Conservation (phyloP, 139 green algal genomes). For the Tetraselmis chui region DNA sequence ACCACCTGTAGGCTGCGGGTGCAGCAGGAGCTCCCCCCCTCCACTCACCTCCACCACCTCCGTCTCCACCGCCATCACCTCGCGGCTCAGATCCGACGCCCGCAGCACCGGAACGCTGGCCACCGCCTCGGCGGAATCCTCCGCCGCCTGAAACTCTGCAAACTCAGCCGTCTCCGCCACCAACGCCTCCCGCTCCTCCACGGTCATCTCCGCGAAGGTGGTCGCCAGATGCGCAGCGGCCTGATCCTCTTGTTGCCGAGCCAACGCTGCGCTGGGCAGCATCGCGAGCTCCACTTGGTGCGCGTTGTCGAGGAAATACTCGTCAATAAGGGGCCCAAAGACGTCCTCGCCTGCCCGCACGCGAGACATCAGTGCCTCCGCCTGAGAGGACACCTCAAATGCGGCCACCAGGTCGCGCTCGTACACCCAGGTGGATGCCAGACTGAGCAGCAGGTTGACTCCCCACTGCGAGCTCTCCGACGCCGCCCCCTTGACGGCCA, state of each 20-base stretch:
- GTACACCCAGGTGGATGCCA: background rate
- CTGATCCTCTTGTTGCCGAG: background rate
- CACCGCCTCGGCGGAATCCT: background rate
- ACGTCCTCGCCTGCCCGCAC: background rate
- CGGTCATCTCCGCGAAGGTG: background rate
- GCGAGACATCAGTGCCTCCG: background rate
- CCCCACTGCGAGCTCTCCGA: background rate
- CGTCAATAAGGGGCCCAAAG: background rate
- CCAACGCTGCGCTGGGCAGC: background rate
- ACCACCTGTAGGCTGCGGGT: background rate
- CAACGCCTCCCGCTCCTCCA: background rate
- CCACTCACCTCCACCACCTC: background rate
- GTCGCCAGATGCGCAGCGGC: background rate
- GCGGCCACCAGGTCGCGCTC: background rate
- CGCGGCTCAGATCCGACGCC: background rate
- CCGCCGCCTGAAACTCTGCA: background rate
- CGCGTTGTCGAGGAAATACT: background rate
- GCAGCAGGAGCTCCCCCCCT: background rate
- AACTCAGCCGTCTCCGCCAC: background rate
- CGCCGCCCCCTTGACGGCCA: background rate
- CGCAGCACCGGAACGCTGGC: background rate
- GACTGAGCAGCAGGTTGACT: background rate
- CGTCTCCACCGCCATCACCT: background rate
- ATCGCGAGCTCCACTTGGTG: background rate
- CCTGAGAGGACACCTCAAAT: background rate